A percentile compares a stretch with the other conserved stretches of the same genome.
Evolutionary conservation across 2,329 filamentous ascomycete genomes (phyloP).

Genomic region (Penicillium expansum): DNA sequence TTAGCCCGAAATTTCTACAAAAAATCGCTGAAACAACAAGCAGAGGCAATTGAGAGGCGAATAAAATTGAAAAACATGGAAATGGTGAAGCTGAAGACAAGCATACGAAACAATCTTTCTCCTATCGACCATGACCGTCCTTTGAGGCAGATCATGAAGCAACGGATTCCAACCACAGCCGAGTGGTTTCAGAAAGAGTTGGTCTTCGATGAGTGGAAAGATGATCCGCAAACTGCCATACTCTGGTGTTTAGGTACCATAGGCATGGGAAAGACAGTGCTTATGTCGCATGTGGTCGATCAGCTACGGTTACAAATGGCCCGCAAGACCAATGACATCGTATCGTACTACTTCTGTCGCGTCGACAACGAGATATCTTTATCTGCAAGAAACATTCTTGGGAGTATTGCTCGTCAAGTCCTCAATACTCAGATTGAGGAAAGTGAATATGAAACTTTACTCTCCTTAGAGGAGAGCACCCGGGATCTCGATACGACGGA

Average conservation of each 20-base stretch:
- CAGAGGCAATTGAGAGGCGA: neutral
- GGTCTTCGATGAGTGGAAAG: neutral
- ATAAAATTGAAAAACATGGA: neutral
- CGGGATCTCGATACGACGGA: neutral
- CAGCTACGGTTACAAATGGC: slow-evolving; percentile 5
- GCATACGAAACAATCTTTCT: neutral
- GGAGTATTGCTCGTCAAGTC: slow-evolving; percentile 21
- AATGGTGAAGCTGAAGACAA: neutral
- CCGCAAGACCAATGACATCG: slow-evolving; percentile 6
- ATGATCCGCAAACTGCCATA: neutral
- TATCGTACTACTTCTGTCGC: slow-evolving; percentile 21
- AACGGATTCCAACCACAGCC: neutral
- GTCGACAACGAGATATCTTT: slow-evolving; percentile 4
- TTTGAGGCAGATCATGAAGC: neutral
- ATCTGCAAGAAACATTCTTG: slow-evolving; percentile 19
- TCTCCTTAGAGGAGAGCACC: neutral
- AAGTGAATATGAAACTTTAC: neutral
- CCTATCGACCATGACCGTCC: neutral
- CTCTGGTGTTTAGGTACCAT: neutral
- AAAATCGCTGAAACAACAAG: neutral
- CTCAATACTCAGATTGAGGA: slow-evolving; percentile 3
- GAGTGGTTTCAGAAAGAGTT: neutral
- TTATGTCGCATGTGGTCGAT: slow-evolving; percentile 19
- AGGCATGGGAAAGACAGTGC: slow-evolving; percentile 19
- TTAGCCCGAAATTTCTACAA: neutral